A percentile compares a stretch with the other conserved stretches of the same genome.
These are phyloP conservation scores for Retiboletus flavoniger DNA, from an alignment of 1,284 basidiomycete genomes.

Conservation along the genomic window DNA sequence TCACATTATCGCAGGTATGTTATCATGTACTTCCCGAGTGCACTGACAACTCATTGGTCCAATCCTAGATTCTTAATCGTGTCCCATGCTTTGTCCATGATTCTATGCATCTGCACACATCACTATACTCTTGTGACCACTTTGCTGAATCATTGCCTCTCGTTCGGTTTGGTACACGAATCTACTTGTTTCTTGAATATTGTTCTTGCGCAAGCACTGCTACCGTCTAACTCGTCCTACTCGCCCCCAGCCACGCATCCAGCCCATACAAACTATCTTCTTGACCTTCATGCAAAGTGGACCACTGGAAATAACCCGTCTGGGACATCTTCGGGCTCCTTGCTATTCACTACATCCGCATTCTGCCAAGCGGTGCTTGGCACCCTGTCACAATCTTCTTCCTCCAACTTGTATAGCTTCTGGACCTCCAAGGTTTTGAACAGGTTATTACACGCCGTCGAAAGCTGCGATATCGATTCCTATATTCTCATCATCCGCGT, in stretches of 20 bases:
- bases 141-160: slow-evolving; percentile 49
- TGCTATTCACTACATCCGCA: slow-evolving; percentile 30
- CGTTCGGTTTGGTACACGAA: slow-evolving; percentile 42
- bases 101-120: slow-evolving; percentile 44
- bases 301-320: slow-evolving; percentile 11
- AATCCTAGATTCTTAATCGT: slow-evolving; percentile 44
- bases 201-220: slow-evolving; percentile 36
- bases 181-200: slow-evolving; percentile 45
- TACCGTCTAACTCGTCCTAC: slow-evolving; percentile 16
- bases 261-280: slow-evolving; percentile 43
- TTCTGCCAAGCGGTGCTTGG: slow-evolving; percentile 25
- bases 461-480: slow-evolving; percentile 24
- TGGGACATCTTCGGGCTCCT: not conserved
- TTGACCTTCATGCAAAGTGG: slow-evolving; percentile 39
- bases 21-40: not conserved
- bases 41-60: slow-evolving; percentile 6
- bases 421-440: slow-evolving; percentile 43
- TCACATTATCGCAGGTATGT: slow-evolving; percentile 47
- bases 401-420: slow-evolving; percentile 9
- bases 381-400: slow-evolving; percentile 14
- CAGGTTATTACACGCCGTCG: slow-evolving; percentile 33
- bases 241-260: slow-evolving; percentile 40
- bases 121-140: slow-evolving; percentile 46
- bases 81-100: slow-evolving; percentile 50
- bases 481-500: slow-evolving; percentile 19